A percentile compares a stretch with the other conserved stretches of the same genome.
Conservation (phyloP, 768 basidiomycete species). For the Lactarius sanguifluus region DNA sequence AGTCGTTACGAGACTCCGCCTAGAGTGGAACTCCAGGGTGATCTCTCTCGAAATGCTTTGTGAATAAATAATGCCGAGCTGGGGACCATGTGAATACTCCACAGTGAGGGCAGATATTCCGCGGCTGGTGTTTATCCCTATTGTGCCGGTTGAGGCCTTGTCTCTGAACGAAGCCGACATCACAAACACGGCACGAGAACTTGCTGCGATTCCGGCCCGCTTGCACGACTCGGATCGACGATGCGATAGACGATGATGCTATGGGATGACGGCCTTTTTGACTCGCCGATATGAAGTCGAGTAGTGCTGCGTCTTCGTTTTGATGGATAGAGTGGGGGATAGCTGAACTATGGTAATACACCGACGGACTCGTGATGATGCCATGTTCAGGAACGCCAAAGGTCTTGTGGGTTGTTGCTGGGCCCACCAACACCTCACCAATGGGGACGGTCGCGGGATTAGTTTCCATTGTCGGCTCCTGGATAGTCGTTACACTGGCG, state of each 20-base stretch:
- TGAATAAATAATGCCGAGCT: not conserved
- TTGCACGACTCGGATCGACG: not conserved
- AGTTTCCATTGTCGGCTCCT: too few relatives aligned
- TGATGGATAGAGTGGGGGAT: not conserved
- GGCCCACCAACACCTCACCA: too few relatives aligned
- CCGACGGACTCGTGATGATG: too few relatives aligned
- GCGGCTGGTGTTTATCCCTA: not conserved
- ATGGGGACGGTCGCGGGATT: too few relatives aligned
- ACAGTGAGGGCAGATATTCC: not conserved
- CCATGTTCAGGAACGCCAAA: too few relatives aligned
- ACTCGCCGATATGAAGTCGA: not conserved
- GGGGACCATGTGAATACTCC: not conserved
- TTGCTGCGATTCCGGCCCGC: too few relatives aligned
- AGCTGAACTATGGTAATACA: not conserved
- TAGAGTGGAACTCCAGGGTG: not conserved
- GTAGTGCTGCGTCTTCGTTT: not conserved
- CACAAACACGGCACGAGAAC: not conserved
- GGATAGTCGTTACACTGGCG: too few relatives aligned
- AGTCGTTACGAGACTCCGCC: too few relatives aligned
- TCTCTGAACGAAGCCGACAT: not conserved
- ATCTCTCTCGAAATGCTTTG: not conserved
- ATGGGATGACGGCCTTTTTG: not conserved
- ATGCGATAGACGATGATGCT: not conserved
- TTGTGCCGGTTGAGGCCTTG: not conserved
- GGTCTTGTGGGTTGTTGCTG: too few relatives aligned